Base-by-base conservation (phyloP, 2,329 filamentous ascomycete genomes). In the Xenosphaeropsis pyriputrescens region DNA sequence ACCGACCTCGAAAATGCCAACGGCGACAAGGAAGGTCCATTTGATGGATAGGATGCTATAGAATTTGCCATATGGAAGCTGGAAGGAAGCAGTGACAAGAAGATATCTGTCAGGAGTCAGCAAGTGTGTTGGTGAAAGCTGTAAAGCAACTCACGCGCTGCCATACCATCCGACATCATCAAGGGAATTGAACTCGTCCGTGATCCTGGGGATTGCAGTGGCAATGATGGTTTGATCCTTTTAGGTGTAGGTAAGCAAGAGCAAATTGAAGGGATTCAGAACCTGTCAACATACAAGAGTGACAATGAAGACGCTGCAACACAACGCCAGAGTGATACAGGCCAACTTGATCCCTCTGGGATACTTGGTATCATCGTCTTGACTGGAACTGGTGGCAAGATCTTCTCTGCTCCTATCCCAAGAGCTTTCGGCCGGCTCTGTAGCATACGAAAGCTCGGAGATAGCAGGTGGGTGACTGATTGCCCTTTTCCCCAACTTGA, bases 121-220 rank as follows among this genome's bases (percentile, higher is more conserved):
- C 31, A n/a, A 32, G 17, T 6, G 18, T 18, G 18, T n/a, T 22
- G n/a, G 34, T 22, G 6, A 18, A 9, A 22, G 15, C 16, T 35
- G 4, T 26, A 6, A 9, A 9, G 4, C 4, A 26, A 26, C 22
- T 26, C 22, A 60, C 8, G 57, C 50, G 40, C 52, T 55, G 2
- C 57, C 61, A 40, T 65, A 65, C 63, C 63, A 67, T 29, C 61
- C 62, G 6, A 67, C 55, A 43, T 66, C 62, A 13, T 54, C 50
- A 3, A 64, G 51, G 15, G 59, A 55, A 34, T 61, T 50, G 46
- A 61, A 57, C 6, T 57, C 47, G 40, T 57, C 50, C 1, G 56
- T 58, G 19, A 60, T 59, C 22, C 53, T 51, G 1, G 57, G 57
- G 26, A 59, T 59, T 5, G 57, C 57, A 6, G 57, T 60, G 11